Evolutionary conservation across 2,329 filamentous ascomycete species (phyloP), one percentile per base, ranked within the genome.

Genomic region (Endocalyx cinctus): DNA sequence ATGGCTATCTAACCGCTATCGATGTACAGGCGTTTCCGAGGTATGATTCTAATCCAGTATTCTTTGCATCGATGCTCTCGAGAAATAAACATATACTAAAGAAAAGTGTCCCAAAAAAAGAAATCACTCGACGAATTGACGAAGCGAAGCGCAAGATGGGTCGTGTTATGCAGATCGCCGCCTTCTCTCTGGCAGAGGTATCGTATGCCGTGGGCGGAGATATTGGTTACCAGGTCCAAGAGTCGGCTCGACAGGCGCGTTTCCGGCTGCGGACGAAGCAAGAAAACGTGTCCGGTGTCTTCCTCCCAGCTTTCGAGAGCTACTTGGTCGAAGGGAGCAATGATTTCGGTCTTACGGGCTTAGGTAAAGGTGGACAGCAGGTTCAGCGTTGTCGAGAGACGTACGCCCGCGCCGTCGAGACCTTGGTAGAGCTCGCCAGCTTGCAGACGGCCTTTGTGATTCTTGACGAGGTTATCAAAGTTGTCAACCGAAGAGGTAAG

Each of bases 81-180:
- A n/a, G n/a, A n/a, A n/a, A n/a, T n/a, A n/a, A n/a, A n/a, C n/a
- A n/a, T n/a, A n/a, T 29, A 26, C 29, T 29, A 29, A 27, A 15
- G 17, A 23, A 27, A 34, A 19, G 34, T 42, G 13, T 44, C 15
- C 6, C 15, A 12, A 4, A 15, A 11, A 13, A 59, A 87, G 92
- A 98, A 55, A 98, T 98, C 55, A 96, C 92, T 31, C 80, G 82
- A 60, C 84, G 92, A 56, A 98, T 98, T 64, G 90, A 98, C 68
- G 92, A 98, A 63, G 92, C 92, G 26, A 98, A 98, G 67, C 85
- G 89, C 52, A 98, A 98, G 71, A 98, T 98, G 90, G 92, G 92
- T 37, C 79, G 90, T 20, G 92, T 98, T 23, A 98, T 98, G 92
- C 90, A 97, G 63, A 94, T 98, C 55, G 92, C 92, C 25, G 89